Conservation (phyloP, 176 grass and related monocot genomes). For the Canna indica region DNA sequence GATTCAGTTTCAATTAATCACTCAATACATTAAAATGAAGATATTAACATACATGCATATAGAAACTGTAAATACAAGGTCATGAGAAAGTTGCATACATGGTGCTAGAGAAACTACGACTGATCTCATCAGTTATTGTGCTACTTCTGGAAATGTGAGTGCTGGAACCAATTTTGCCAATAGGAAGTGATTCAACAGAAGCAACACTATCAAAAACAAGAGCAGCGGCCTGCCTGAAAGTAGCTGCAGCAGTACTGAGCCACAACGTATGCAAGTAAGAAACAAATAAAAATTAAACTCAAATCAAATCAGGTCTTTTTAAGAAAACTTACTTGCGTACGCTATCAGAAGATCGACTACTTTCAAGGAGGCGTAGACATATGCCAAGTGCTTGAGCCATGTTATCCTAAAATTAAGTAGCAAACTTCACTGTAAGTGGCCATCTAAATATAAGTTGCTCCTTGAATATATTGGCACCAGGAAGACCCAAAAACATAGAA, state of each 20-base stretch:
- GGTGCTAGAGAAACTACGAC: slow-evolving; percentile 55
- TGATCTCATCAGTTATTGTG: slow-evolving; percentile 68
- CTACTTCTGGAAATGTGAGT: slow-evolving; percentile 43
- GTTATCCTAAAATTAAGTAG: slow-evolving; percentile 53
- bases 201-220: slow-evolving; percentile 84
- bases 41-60: neutral
- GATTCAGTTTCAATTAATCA: neutral
- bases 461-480: neutral
- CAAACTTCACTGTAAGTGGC: slow-evolving; percentile 1
- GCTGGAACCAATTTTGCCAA: slow-evolving; percentile 62
- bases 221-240: slow-evolving; percentile 97
- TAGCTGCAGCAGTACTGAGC: slow-evolving; percentile 94
- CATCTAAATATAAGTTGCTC: neutral
- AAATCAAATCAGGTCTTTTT: slow-evolving; percentile 10
- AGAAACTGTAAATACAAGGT: neutral
- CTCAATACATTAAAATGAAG: neutral
- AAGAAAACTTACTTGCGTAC: slow-evolving; percentile 68
- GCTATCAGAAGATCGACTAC: slow-evolving; percentile 82
- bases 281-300: slow-evolving; percentile 16
- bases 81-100: slow-evolving; percentile 40
- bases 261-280: slow-evolving; percentile 31
- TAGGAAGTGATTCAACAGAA: slow-evolving; percentile 67
- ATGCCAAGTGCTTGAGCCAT: slow-evolving; percentile 94
- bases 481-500: neutral
- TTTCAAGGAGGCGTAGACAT: slow-evolving; percentile 82